Base-by-base conservation (phyloP, 768 basidiomycete species). In the Neoboletus subvelutipes region DNA sequence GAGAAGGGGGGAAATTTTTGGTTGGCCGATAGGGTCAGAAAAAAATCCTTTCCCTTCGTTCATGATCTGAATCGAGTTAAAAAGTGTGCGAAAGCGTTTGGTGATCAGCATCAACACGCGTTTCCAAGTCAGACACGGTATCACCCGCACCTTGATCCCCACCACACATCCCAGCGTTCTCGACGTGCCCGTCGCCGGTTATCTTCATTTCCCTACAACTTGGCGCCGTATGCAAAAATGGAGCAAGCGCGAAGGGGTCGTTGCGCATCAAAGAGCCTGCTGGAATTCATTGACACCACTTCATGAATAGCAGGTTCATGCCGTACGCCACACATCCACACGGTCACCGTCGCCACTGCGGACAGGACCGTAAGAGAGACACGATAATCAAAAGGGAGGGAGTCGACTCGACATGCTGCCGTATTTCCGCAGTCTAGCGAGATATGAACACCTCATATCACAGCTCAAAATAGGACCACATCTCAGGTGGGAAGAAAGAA, bases 401-500 rank as follows among this genome's bases (percentile, higher is more conserved):
- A 33, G 43, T 18, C n/a, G 45, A 22, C 7, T 56, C 12, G 41
- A 50, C 55, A 52, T 48, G 60, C 45, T 60, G 61, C 47, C 61
- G 56, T 57, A 42, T 59, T 26, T 26, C 17, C 31, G 42, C 42
- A 20, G 45, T 55, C 48, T 33, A 48, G 36, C 13, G 52, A 33
- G 22, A 52, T 57, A 53, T 63, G 60, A 55, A 57, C 26, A n/a
- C 50, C 26, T 45, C 42, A 39, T 39, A 61, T 51, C 56, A 53
- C 46, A 37, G 36, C n/a, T 49, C 45, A 45, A 45, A 55, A 60
- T 34, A 41, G 1, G 50, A 56, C 59, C 54, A 36, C 49, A 63
- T 68, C 58, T 63, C 42, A 50, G 49, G 52, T 48, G 45, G 57
- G 50, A 53, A 41, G 18, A 18, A n/a, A 42, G 28, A 49, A 52